Evolutionary conservation across 352 stramenopile species (phyloP).

Genomic region (Phytopythium sindhum): DNA sequence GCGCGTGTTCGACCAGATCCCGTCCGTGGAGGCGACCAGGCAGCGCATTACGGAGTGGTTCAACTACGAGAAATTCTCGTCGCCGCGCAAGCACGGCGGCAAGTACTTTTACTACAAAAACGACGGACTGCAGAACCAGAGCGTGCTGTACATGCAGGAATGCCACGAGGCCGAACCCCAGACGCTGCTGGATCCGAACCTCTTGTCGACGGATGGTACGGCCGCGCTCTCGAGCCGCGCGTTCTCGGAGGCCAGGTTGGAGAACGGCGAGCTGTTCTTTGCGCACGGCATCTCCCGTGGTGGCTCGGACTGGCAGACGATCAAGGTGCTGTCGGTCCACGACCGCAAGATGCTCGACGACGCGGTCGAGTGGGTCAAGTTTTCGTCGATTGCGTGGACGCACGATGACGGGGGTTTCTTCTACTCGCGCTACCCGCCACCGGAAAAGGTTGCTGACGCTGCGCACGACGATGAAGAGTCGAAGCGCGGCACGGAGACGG

Average conservation of each 20-base stretch:
- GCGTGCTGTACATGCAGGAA: constrained; percentile 86
- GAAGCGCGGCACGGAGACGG: constrained; percentile 76
- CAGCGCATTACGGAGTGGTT: constrained; percentile 79
- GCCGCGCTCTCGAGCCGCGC: constrained; percentile 54
- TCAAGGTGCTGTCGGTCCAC: constrained; percentile 80
- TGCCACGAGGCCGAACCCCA: constrained; percentile 50
- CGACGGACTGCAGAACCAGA: constrained; percentile 86
- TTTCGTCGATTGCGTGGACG: constrained; percentile 76
- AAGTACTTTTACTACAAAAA: constrained; percentile 89
- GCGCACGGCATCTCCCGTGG: constrained; percentile 79
- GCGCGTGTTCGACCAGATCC: constrained; percentile 58
- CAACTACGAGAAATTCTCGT: constrained; percentile 88
- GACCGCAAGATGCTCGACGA: constrained; percentile 74
- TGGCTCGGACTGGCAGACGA: constrained; percentile 86
- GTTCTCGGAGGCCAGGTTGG: constrained; percentile 70
- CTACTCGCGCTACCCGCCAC: constrained; percentile 76
- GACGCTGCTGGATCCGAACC: constrained; percentile 84
- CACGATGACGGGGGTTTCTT: constrained; percentile 86
- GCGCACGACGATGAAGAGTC: constrained; percentile 35
- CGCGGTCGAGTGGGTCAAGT: constrained; percentile 88
- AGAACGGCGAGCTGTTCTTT: constrained; percentile 73
- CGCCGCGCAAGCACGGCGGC: constrained; percentile 61
- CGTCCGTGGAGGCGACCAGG: constrained; percentile 71
- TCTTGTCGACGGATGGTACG: constrained; percentile 69
- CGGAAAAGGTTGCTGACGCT: constrained; percentile 51